These are phyloP conservation scores for Psilocybe sp. DNA, from an alignment of 768 basidiomycete genomes.

Conservation along the genomic window DNA sequence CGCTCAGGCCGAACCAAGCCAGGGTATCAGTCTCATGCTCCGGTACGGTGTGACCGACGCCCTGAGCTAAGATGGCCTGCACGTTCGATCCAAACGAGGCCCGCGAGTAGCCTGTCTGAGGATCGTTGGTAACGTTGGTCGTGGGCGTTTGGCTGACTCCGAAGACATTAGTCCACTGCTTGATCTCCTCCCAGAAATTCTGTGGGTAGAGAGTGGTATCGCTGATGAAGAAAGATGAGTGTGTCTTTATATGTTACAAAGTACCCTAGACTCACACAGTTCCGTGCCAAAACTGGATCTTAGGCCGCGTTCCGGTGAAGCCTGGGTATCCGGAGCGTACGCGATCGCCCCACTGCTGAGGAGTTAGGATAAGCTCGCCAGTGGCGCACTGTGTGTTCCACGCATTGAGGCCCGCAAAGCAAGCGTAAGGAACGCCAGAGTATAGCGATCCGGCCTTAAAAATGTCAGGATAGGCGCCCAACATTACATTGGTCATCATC, in stretches of 20 bases:
- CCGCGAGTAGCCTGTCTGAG: conserved; percentile 43
- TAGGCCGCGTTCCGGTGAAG: conserved; percentile 51
- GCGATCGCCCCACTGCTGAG: conserved; percentile 46
- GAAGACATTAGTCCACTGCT: conserved; percentile 58
- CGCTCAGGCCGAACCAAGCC: conserved; percentile 44
- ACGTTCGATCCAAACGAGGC: conserved; percentile 47
- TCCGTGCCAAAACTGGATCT: conserved; percentile 56
- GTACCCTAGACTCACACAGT: conserved; percentile 28
- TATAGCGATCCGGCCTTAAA: conserved; percentile 47
- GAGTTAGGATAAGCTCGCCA: conserved; percentile 41
- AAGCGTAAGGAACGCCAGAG: conserved; percentile 54
- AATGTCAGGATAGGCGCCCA: conserved; percentile 54
- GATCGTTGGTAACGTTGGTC: conserved; percentile 37
- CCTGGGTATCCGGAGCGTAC: conserved; percentile 48
- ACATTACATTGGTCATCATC: conserved; percentile 60
- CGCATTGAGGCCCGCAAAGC: conserved; percentile 42
- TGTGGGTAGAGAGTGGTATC: conserved; percentile 48
- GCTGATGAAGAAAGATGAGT: conserved; percentile 17
- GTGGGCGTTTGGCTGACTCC: conserved; percentile 42
- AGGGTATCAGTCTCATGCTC: conserved; percentile 45
- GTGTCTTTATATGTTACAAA: neutral
- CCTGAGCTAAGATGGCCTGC: conserved; percentile 44
- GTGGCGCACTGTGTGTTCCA: conserved; percentile 47
- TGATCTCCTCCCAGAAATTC: conserved; percentile 53
- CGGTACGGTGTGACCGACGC: conserved; percentile 53